Base-by-base conservation (phyloP, 805 yeast genomes). In the Saturnispora diversa region DNA sequence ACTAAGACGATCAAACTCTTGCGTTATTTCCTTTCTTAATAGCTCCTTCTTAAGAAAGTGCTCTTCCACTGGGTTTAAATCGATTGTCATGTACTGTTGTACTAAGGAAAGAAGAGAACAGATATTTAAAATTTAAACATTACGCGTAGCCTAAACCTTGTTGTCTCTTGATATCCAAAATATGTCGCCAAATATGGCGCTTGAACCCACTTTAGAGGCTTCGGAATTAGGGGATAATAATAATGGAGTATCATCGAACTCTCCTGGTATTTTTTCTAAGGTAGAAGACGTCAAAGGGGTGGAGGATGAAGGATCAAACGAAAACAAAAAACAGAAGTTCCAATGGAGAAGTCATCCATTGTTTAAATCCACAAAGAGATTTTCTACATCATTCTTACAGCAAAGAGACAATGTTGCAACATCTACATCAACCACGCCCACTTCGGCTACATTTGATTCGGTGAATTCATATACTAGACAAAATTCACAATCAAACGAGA, bases 11-110 rank as follows among this genome's bases (percentile, higher is more conserved):
- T 65, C 72, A 31, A 86, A 65, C 57, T 90, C 98, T 5, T 67
- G 54, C 10, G 70, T 67, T 24, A 87, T 61, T 53, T 83, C 74
- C 10, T 71, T 65, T 46, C 74, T 71, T 21, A 90, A 63, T 13
- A 90, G 67, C 60, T 84, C 88, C 52, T 94, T 77, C 59, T 90
- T 90, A 40, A 92, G 69, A 58, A 82, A 84, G 54, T 90, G 97
- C 59, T 86, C 95, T 56, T 88, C 85, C 0, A 73, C 66, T 3
- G 88, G 75, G 11, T 75, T 60, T 35, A 81, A 38, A 11, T 40
- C 32, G 1, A 37, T 37, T 19, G 29, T 23, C 28, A 31, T 44
- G 7, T 36, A 7, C 21, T 5, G n/a, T 2, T 5, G 26, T 11
- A 20, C 22, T 9, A 35, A 20, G 12, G 32, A 12, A 30, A 30